Evolutionary conservation across 2,329 filamentous ascomycete species (phyloP), one percentile per base, ranked within the genome.

Genomic region (Claviceps sp.): DNA sequence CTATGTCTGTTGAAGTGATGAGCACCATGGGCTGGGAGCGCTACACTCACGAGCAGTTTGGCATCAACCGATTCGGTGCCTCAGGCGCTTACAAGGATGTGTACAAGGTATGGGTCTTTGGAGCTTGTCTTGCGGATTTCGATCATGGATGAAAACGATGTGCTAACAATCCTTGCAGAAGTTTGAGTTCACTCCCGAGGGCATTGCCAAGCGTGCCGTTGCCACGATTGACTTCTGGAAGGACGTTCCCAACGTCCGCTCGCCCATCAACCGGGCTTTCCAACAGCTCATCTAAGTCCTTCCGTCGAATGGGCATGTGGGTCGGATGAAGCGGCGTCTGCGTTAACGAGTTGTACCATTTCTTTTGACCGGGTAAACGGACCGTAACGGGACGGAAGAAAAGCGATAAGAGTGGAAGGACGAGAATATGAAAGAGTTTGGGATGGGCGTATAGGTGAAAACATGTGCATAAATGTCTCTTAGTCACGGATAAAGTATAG

Each of bases 1-100:
- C 89, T 56, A 72, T 98, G 71, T 94, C 87, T 52, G 87, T 98
- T 61, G 93, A 98, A 79, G 90, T 89, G 70, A 94, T 95, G 87
- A 86, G 81, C 72, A 98, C 93, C 61, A 84, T 96, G 73, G 93
- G 93, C 62, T 98, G 93, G 93, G 90, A 97, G 81, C 87, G 91
- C 72, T 98, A 97, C 77, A 87, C 89, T 54, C 91, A 98, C 75
- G 93, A 98, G 82, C 93, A 98, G 77, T 98, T 98, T 66, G 93
- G 93, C 69, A 83, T 98, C 61, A 98, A 98, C 85, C 83, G 93
- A 69, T 98, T 98, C 72, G 93, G 93, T 82, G 91, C 91, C 61
- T 95, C 88, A 52, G 93, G 91, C 65, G 85, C 91, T 60, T 97
- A 97, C 79, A 91, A 91, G 84, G 85, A 97, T 65, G 89, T 98